Percentiles rank a stretch among this genome's conserved stretches.
Conservation (phyloP, 2,329 filamentous ascomycete species). For the Fusarium annulatum region DNA sequence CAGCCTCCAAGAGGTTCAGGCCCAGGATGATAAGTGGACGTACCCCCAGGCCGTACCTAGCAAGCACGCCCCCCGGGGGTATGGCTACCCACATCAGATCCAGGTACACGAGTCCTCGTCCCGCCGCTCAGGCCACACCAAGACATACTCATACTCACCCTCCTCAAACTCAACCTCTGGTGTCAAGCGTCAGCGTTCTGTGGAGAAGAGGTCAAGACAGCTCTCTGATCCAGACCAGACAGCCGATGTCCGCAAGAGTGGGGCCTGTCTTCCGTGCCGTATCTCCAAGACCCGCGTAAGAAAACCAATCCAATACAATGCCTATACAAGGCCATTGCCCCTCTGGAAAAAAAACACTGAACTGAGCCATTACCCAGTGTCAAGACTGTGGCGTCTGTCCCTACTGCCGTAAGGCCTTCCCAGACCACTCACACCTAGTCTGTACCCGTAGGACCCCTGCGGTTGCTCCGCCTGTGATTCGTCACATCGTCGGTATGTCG, state of each 20-base stretch:
- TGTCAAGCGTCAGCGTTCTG: slow-evolving; percentile 52
- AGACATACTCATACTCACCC: slow-evolving; percentile 23
- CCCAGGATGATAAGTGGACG: slow-evolving; percentile 56
- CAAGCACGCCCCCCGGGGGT: slow-evolving; percentile 47
- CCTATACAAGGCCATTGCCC: slow-evolving; percentile 21
- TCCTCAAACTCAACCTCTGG: slow-evolving; percentile 39
- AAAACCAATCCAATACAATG: slow-evolving; percentile 36
- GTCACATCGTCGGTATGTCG: slow-evolving; percentile 52
- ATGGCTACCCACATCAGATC: slow-evolving; percentile 50
- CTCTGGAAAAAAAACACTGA: slow-evolving; percentile 31
- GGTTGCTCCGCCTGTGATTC: slow-evolving; percentile 53
- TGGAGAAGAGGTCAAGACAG: slow-evolving; percentile 53
- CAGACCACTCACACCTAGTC: slow-evolving; percentile 54
- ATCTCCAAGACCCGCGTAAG: slow-evolving; percentile 61
- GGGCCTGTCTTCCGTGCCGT: slow-evolving; percentile 61
- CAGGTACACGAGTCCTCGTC: slow-evolving; percentile 47
- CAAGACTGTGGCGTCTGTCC: slow-evolving; percentile 56
- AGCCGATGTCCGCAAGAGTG: slow-evolving; percentile 60
- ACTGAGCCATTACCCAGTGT: slow-evolving; percentile 51
- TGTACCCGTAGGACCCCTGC: slow-evolving; percentile 54
- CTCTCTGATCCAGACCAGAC: slow-evolving; percentile 57
- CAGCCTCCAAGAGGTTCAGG: slow-evolving; percentile 51
- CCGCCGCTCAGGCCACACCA: slow-evolving; percentile 37
- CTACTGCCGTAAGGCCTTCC: slow-evolving; percentile 55
- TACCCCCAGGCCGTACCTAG: slow-evolving; percentile 51